Evolutionary conservation across 768 basidiomycete species (phyloP).

Genomic region (Serendipita vermifera): DNA sequence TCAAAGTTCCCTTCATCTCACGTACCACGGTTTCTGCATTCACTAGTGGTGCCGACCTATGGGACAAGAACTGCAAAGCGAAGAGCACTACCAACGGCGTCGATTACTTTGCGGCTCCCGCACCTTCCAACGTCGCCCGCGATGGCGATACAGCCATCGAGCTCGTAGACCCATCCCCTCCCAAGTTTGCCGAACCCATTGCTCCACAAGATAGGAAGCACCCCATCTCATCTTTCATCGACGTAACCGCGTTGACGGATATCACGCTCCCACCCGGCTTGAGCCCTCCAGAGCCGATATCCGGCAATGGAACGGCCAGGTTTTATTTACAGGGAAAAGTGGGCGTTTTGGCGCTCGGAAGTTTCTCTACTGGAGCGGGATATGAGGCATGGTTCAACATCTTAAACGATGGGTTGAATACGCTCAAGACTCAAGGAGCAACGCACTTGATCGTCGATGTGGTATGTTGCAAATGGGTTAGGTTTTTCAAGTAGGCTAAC

Average conservation of each 20-base stretch:
- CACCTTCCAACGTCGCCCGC: neutral
- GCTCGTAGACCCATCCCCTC: constrained; percentile 1
- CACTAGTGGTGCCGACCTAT: constrained; percentile 36
- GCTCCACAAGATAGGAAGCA: constrained; percentile 21
- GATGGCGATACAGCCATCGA: neutral
- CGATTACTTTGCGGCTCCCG: constrained; percentile 18
- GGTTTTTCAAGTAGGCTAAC: no score
- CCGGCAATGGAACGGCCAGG: constrained; percentile 39
- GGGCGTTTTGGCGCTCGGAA: constrained; percentile 45
- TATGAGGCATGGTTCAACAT: constrained; percentile 31
- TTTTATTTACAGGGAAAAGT: constrained; percentile 44
- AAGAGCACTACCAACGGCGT: constrained; percentile 35
- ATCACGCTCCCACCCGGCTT: constrained; percentile 26
- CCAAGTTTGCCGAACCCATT: constrained; percentile 11
- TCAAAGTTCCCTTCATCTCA: constrained; percentile 50
- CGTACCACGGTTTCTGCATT: constrained; percentile 34
- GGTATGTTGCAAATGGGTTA: constrained; percentile 16
- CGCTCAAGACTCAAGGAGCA: constrained; percentile 36
- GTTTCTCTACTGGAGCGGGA: constrained; percentile 35
- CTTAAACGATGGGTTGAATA: constrained; percentile 35
- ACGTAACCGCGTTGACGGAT: constrained; percentile 33
- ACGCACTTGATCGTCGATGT: constrained; percentile 46
- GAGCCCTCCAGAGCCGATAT: constrained; percentile 27
- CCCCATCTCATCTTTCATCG: constrained; percentile 37
- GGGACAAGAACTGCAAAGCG: constrained; percentile 41